phyloP scores from a whole-genome alignment of 2,329 filamentous ascomycete genomes.

The Neopestalotiopsis clavispora region DNA sequence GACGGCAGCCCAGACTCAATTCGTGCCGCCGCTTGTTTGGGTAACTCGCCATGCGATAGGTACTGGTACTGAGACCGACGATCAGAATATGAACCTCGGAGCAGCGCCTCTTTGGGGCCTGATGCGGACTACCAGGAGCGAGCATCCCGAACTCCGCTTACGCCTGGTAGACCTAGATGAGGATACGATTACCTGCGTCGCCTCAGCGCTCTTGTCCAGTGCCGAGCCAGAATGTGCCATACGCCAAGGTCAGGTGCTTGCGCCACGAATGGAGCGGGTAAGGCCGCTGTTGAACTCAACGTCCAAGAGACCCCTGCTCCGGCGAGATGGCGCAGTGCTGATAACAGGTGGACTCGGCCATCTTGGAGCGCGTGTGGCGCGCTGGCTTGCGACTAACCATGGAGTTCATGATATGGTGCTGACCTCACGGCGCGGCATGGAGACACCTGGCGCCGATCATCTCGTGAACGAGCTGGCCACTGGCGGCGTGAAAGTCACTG shows the following conservation, averaged over 20 bases:
- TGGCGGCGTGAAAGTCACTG: constrained; percentile 28
- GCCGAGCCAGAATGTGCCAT: constrained; percentile 29
- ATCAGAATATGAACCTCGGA: constrained; percentile 25
- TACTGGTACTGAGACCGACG: constrained; percentile 22
- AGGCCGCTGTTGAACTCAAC: constrained; percentile 12
- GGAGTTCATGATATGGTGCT: constrained; percentile 33
- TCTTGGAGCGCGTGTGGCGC: constrained; percentile 31
- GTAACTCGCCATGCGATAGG: constrained; percentile 30
- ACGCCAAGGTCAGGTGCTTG: constrained; percentile 24
- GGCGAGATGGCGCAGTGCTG: constrained; percentile 31
- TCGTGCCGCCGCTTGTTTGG: constrained; percentile 29
- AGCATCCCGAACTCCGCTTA: constrained; percentile 34
- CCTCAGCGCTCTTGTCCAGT: constrained; percentile 22
- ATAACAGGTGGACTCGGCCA: constrained; percentile 35
- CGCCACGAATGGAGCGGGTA: constrained; percentile 28
- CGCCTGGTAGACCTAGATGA: constrained; percentile 30
- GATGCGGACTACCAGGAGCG: constrained; percentile 32
- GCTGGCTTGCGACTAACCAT: constrained; percentile 30
- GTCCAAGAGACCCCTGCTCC: constrained; percentile 21
- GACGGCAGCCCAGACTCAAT: constrained; percentile 24
- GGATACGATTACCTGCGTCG: constrained; percentile 16
- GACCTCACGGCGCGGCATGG: constrained; percentile 34
- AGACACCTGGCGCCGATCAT: constrained; percentile 27
- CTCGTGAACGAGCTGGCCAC: constrained; percentile 29
- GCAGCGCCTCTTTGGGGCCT: constrained; percentile 33